Evolutionary conservation across 1,139 yeast species (phyloP).

Genomic region (Taphrina betulina): DNA sequence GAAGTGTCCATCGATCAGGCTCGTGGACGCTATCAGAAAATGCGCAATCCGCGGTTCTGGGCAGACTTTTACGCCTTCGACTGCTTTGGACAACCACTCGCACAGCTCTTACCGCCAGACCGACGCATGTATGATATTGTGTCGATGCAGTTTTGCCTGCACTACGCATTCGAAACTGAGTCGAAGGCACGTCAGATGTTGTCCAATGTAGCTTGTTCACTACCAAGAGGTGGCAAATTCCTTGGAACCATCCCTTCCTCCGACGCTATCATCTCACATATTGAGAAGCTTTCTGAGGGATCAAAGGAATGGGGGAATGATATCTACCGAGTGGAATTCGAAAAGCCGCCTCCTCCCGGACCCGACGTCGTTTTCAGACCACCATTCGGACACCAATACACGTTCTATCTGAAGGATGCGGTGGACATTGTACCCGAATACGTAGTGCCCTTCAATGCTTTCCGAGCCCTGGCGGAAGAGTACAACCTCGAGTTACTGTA

Average conservation of each 20-base stretch:
- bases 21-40: slow-evolving; percentile 61
- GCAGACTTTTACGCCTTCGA: slow-evolving; percentile 86
- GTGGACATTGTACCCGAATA: slow-evolving; percentile 95
- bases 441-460: slow-evolving; percentile 91
- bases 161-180: slow-evolving; percentile 89
- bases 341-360: slow-evolving; percentile 61
- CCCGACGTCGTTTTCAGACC: slow-evolving; percentile 66
- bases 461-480: slow-evolving; percentile 65
- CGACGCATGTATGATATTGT: slow-evolving; percentile 60
- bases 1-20: slow-evolving; percentile 88
- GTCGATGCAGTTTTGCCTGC: slow-evolving; percentile 86
- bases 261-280: slow-evolving; percentile 70
- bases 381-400: slow-evolving; percentile 81
- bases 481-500: slow-evolving; percentile 71
- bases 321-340: slow-evolving; percentile 76
- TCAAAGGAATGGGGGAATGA: slow-evolving; percentile 78
- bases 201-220: slow-evolving; percentile 70
- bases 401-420: slow-evolving; percentile 83
- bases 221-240: slow-evolving; percentile 78
- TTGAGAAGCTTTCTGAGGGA: slow-evolving; percentile 48
- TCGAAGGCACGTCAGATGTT: slow-evolving; percentile 70
- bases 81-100: slow-evolving; percentile 70
- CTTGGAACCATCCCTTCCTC: slow-evolving; percentile 94
- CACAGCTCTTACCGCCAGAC: slow-evolving; percentile 63
- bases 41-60: slow-evolving; percentile 60